These are phyloP conservation scores for Alternaria alternata DNA, from an alignment of 2,329 filamentous ascomycete species.

Conservation along the genomic window DNA sequence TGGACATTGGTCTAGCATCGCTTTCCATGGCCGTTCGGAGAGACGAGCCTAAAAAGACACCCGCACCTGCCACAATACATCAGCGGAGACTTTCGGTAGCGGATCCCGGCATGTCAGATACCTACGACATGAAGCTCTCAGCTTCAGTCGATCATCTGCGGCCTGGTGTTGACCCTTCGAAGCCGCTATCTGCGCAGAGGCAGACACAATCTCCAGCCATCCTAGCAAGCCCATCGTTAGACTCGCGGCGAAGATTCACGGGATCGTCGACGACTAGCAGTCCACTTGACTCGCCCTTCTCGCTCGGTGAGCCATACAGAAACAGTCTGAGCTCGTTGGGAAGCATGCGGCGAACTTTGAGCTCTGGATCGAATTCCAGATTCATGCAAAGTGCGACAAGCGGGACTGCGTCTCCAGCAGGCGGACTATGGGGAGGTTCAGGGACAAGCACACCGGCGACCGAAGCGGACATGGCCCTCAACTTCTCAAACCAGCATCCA, in stretches of 20 bases:
- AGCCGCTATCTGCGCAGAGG: conserved; percentile 21
- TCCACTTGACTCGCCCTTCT: conserved; percentile 41
- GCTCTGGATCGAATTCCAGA: conserved; percentile 38
- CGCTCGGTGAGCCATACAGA: conserved; percentile 39
- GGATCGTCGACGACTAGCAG: conserved; percentile 33
- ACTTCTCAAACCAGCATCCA: conserved; percentile 39
- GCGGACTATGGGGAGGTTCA: conserved; percentile 54
- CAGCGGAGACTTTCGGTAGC: conserved; percentile 52
- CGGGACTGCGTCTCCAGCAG: conserved; percentile 34
- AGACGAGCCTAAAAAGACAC: conserved; percentile 38
- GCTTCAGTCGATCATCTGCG: conserved; percentile 78
- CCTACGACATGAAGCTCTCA: conserved; percentile 78
- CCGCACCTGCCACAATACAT: conserved; percentile 27
- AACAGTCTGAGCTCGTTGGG: conserved; percentile 50
- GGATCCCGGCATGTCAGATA: conserved; percentile 59
- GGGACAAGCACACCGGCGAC: conserved; percentile 31
- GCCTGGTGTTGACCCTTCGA: conserved; percentile 56
- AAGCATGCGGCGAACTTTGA: conserved; percentile 52
- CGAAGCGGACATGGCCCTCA: conserved; percentile 45
- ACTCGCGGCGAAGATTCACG: conserved; percentile 31
- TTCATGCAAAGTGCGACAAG: conserved; percentile 27
- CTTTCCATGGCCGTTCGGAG: conserved; percentile 77
- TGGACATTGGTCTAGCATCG: conserved; percentile 89
- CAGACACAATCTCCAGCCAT: conserved; percentile 44
- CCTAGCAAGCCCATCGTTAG: conserved; percentile 36